Percentiles rank a stretch among this genome's conserved stretches.
These are phyloP conservation scores for Penicillium capsulatum DNA, from an alignment of 2,329 filamentous ascomycete species.

Conservation along the genomic window DNA sequence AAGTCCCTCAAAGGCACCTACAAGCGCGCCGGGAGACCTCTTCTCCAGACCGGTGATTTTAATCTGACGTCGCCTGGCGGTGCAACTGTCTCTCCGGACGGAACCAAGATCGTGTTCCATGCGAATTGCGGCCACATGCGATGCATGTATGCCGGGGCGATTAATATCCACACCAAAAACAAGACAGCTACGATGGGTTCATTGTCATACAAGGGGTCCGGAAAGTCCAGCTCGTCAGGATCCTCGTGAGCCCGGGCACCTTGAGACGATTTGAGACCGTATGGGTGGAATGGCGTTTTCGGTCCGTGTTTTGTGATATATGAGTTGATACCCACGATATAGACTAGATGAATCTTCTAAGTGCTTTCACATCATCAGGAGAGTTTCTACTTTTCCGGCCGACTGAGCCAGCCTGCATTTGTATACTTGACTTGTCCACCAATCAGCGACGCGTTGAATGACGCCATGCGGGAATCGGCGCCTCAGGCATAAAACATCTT, in stretches of 20 bases:
- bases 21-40: slow-evolving; percentile 25
- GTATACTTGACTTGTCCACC: too few species aligned
- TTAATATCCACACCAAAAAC: slow-evolving; percentile 20
- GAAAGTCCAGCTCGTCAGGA: slow-evolving; percentile 3
- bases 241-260: too few species aligned
- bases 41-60: slow-evolving; percentile 33
- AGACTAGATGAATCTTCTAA: too few species aligned
- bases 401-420: too few species aligned
- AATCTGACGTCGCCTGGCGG: slow-evolving; percentile 25
- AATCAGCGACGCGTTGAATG: slow-evolving; percentile 19
- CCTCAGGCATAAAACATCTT: slow-evolving; percentile 16
- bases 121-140: slow-evolving; percentile 23
- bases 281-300: too few species aligned
- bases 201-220: slow-evolving; percentile 2
- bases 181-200: slow-evolving; percentile 13
- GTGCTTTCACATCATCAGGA: too few species aligned
- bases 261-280: too few species aligned
- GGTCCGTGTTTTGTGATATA: too few species aligned
- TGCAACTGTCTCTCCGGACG: slow-evolving; percentile 24
- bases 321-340: too few species aligned
- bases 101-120: slow-evolving; percentile 30
- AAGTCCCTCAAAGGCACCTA: slow-evolving; percentile 36
- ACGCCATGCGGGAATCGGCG: slow-evolving; percentile 14
- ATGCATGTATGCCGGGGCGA: slow-evolving; percentile 27
- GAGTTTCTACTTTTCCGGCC: too few species aligned